Conservation (phyloP, 345 rosid species). For the Boechera stricta region DNA sequence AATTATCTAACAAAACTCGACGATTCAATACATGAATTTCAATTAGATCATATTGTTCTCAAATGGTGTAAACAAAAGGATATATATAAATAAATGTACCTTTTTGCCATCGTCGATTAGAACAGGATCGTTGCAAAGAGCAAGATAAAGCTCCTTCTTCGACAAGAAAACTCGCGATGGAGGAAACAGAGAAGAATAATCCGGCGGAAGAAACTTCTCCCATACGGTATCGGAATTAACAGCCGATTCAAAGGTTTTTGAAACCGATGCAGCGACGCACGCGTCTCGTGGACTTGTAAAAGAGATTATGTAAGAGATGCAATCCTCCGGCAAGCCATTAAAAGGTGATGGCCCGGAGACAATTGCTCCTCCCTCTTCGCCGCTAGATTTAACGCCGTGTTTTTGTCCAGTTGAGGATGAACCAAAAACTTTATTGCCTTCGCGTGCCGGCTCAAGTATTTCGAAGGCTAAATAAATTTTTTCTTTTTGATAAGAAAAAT, state of each 20-base stretch:
- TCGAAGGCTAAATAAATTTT: too few relatives aligned
- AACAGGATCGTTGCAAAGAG: constrained; percentile 49
- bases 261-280: constrained; percentile 51
- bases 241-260: constrained; percentile 49
- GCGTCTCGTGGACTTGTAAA: constrained; percentile 58
- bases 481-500: too few relatives aligned
- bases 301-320: constrained; percentile 53
- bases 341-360: constrained; percentile 4
- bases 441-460: too few relatives aligned
- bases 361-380: background rate
- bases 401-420: background rate
- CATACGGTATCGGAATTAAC: constrained; percentile 56
- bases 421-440: too few relatives aligned
- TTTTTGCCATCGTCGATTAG: constrained; percentile 49
- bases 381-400: background rate
- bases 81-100: constrained; percentile 39
- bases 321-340: constrained; percentile 48
- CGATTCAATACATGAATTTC: background rate
- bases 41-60: background rate
- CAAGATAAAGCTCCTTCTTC: constrained; percentile 55
- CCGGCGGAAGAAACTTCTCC: constrained; percentile 58
- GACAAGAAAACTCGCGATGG: constrained; percentile 32
- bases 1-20: background rate
- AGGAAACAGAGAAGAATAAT: constrained; percentile 40
- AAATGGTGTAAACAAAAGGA: too few relatives aligned